Percentiles rank a stretch among this genome's conserved stretches.
Conservation (phyloP, 768 basidiomycete genomes). For the Austroboletus festivus region DNA sequence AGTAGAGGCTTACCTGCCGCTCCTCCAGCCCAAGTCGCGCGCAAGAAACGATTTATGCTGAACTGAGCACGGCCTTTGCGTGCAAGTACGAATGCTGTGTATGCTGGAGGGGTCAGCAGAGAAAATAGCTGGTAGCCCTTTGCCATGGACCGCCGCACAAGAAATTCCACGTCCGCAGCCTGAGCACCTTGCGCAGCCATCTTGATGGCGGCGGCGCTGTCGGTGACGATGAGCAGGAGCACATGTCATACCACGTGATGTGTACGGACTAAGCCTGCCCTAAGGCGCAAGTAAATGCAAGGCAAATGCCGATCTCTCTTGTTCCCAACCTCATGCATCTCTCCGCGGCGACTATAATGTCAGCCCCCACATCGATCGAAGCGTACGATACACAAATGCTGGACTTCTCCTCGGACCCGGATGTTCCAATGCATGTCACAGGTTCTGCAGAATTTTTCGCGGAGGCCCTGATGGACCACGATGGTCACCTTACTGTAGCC, state of each 20-base stretch:
- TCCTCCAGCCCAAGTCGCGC: constrained; percentile 74
- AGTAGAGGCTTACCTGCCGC: constrained; percentile 38
- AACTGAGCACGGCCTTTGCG: constrained; percentile 55
- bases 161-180: constrained; percentile 58
- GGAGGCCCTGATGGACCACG: constrained; percentile 61
- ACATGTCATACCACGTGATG: constrained; percentile 21
- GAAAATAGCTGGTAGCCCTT: constrained; percentile 70
- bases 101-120: constrained; percentile 58
- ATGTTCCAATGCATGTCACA: constrained; percentile 55
- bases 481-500: constrained; percentile 32
- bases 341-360: constrained; percentile 20
- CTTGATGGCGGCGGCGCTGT: constrained; percentile 8
- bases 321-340: constrained; percentile 14
- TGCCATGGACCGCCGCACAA: constrained; percentile 62
- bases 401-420: constrained; percentile 54
- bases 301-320: constrained; percentile 19
- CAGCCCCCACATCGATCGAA: constrained; percentile 38
- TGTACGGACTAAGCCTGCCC: constrained; percentile 34
- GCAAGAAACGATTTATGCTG: constrained; percentile 58
- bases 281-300: constrained; percentile 12
- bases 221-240: background rate
- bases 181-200: constrained; percentile 28
- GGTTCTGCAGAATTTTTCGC: constrained; percentile 46
- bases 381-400: constrained; percentile 63
- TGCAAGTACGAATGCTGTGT: constrained; percentile 49